A percentile compares a stretch with the other conserved stretches of the same genome.
Conservation (phyloP, 2,329 filamentous ascomycete genomes). For the Pezicula rhizophila region DNA sequence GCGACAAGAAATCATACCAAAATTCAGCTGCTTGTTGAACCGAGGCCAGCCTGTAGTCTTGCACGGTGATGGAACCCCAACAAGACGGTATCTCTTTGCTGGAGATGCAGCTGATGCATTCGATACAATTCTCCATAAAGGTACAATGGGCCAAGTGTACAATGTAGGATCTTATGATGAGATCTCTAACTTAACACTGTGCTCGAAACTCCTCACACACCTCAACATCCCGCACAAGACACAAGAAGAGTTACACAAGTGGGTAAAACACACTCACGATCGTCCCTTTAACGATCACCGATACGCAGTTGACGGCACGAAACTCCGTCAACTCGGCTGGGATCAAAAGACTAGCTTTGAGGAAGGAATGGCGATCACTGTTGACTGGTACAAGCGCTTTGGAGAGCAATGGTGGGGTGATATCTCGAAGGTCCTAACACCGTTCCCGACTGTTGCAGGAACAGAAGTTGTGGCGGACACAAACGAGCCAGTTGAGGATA, state of each 20-base stretch:
- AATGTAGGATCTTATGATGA: conserved; percentile 77
- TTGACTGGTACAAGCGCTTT: conserved; percentile 64
- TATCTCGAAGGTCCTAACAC: conserved; percentile 61
- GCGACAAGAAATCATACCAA: conserved; percentile 69
- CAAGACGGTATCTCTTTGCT: conserved; percentile 70
- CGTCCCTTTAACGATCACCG: conserved; percentile 72
- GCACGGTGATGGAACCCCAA: conserved; percentile 71
- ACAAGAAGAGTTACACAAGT: conserved; percentile 50
- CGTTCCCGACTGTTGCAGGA: conserved; percentile 57
- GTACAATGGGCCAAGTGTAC: conserved; percentile 69
- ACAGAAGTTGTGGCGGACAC: conserved; percentile 43
- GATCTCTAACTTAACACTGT: conserved; percentile 67
- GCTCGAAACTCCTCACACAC: conserved; percentile 55
- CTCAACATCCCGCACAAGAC: conserved; percentile 50
- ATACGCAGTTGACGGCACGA: conserved; percentile 66
- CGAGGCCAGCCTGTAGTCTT: conserved; percentile 61
- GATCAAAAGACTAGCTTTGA: conserved; percentile 59
- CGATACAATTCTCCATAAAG: conserved; percentile 77
- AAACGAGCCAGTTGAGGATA: conserved; percentile 22
- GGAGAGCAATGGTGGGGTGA: conserved; percentile 68
- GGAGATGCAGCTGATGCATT: conserved; percentile 76
- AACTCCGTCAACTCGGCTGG: conserved; percentile 64
- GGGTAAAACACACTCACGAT: conserved; percentile 71
- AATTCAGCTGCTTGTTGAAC: conserved; percentile 69
- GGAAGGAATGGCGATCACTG: conserved; percentile 56